Percentiles rank a stretch among this genome's conserved stretches.
Evolutionary conservation across 306 rosid species (phyloP).

Genomic region (Prunus mira): DNA sequence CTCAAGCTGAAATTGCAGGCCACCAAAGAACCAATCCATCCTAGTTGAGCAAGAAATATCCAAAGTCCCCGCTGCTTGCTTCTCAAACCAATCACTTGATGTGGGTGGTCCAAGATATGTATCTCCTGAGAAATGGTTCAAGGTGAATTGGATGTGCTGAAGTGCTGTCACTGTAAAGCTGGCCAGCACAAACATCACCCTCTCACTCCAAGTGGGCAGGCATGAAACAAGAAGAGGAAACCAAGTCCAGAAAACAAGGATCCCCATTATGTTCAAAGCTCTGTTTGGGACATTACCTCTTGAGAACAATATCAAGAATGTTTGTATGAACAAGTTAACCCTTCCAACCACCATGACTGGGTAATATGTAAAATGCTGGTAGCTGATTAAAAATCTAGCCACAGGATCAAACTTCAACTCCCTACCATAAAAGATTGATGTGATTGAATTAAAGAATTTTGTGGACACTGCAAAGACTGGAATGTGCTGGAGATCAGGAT

Average conservation of each 20-base stretch:
- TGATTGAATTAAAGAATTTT: slow-evolving; percentile 10
- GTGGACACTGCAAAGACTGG: slow-evolving; percentile 37
- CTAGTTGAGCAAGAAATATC: slow-evolving; percentile 42
- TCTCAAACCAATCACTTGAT: slow-evolving; percentile 48
- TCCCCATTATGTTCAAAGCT: slow-evolving; percentile 29
- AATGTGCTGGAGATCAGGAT: slow-evolving; percentile 42
- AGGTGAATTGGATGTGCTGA: slow-evolving; percentile 45
- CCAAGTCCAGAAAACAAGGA: slow-evolving; percentile 39
- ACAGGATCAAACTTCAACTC: slow-evolving; percentile 24
- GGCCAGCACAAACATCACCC: slow-evolving; percentile 29
- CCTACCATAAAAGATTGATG: slow-evolving; percentile 34
- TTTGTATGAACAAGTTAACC: slow-evolving; percentile 34
- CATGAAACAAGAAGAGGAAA: slow-evolving; percentile 32
- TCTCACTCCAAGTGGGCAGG: slow-evolving; percentile 32
- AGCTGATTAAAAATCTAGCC: slow-evolving; percentile 32
- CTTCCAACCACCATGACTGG: slow-evolving; percentile 39
- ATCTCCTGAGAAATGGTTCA: slow-evolving; percentile 51
- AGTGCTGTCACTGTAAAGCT: slow-evolving; percentile 37
- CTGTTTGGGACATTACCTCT: slow-evolving; percentile 21
- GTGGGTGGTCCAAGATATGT: slow-evolving; percentile 38
- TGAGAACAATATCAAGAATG: slow-evolving; percentile 29
- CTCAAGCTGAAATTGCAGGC: slow-evolving; percentile 52
- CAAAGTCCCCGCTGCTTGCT: slow-evolving; percentile 45
- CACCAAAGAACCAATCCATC: slow-evolving; percentile 53
- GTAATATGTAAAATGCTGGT: slow-evolving; percentile 38